phyloP scores from a whole-genome alignment of 2,329 filamentous ascomycete genomes.

The Cytospora leucostoma region DNA sequence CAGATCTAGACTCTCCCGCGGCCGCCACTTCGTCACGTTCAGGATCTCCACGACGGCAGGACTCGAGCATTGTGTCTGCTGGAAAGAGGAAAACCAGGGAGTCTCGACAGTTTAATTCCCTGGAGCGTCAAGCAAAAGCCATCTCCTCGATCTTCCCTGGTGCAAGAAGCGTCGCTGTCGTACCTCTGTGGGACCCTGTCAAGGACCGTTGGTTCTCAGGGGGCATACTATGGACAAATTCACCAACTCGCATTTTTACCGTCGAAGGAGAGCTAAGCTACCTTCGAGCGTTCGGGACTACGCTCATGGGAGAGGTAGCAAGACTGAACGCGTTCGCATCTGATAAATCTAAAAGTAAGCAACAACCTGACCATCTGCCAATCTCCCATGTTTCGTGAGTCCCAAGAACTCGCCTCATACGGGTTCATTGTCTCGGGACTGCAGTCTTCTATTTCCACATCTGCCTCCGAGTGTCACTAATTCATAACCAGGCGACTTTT shows the following conservation, averaged over 20 bases:
- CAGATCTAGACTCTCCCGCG: slow-evolving; percentile 1
- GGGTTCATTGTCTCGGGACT: not conserved
- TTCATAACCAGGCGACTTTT: slow-evolving; percentile 48
- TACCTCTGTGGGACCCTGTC: slow-evolving; percentile 50
- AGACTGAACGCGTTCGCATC: slow-evolving; percentile 42
- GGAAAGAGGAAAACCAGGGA: slow-evolving; percentile 32
- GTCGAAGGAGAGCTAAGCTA: slow-evolving; percentile 46
- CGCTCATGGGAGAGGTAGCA: slow-evolving; percentile 57
- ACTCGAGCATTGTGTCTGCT: not conserved
- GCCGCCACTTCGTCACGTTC: not conserved
- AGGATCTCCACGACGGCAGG: not conserved
- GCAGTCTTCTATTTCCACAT: not conserved
- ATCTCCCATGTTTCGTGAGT: not conserved
- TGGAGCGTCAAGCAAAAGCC: slow-evolving; percentile 7
- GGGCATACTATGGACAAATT: slow-evolving; percentile 20
- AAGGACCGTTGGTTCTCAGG: slow-evolving; percentile 28
- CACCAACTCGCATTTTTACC: slow-evolving; percentile 23
- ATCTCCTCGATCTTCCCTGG: slow-evolving; percentile 38
- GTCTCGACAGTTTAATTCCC: slow-evolving; percentile 35
- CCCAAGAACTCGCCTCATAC: not conserved
- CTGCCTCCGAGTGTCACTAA: not conserved
- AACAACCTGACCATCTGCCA: not conserved
- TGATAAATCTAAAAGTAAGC: slow-evolving; percentile 44
- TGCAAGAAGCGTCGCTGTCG: slow-evolving; percentile 48
- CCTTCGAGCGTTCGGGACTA: slow-evolving; percentile 50